Base-by-base conservation (phyloP, 495 filamentous ascomycete genomes). In the Hypomontagnella monticulosa region DNA sequence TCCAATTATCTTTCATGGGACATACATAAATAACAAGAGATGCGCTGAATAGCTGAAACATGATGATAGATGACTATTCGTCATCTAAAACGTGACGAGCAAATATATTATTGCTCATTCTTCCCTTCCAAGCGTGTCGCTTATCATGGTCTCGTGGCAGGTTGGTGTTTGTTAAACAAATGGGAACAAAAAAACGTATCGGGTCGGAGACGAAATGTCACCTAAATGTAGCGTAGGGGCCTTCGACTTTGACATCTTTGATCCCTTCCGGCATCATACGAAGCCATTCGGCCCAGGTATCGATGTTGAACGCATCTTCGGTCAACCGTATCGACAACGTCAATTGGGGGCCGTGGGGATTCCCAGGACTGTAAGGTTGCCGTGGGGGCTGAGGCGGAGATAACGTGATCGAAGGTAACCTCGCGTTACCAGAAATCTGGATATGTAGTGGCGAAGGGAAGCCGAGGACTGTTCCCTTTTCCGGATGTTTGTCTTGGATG, bases 241-340 rank as follows among this genome's bases (percentile, higher is more conserved):
- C 75, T 19, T 83, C 79, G 48, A 81, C 75, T 69, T 77, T 79
- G 23, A 80, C 73, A 43, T 81, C 80, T 63, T 56, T 72, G 70
- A 83, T 75, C n/a, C 77, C 78, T 61, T 77, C 78, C 30, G 80
- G 80, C 77, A 83, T 79, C 60, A 72, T 75, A n/a, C 80, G 76
- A 52, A 83, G 71, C 78, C 79, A 83, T 65, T 83, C 80, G 51
- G 74, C 71, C 80, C 79, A 81, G 54, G 61, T 76, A 34, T 81
- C 80, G 36, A 74, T 47, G 60, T 74, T 76, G 63, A 78, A 63
- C 32, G 67, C 61, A 5, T 79, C 79, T 27, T 79, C 75, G 4
- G 76, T 72, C 41, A 83, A 54, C 27, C 75, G 66, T 69, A 83
- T 77, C 48, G 79, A 77, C n/a, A 83, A 41, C 53, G 71, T 79